phyloP scores from a whole-genome alignment of 805 yeast genomes.

The Ogataea nakhonphanomensis region DNA sequence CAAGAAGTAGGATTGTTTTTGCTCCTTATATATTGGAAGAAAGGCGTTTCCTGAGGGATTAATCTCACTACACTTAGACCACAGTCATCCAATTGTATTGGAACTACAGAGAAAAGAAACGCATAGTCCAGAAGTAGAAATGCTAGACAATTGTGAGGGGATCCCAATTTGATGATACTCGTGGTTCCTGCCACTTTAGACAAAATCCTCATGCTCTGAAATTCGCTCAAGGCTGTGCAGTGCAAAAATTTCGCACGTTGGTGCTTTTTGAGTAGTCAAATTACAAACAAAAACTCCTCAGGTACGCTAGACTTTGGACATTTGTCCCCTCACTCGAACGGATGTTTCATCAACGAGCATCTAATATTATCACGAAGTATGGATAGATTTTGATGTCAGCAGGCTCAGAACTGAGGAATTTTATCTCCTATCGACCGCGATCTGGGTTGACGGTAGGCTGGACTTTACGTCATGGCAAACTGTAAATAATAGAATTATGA shows the following conservation, averaged over 20 bases:
- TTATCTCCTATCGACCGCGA: no score
- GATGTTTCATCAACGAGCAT: no score
- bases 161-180: neutral
- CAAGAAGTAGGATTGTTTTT: neutral
- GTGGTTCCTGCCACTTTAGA: neutral
- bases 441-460: no score
- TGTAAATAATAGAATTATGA: neutral
- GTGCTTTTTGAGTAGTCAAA: no score
- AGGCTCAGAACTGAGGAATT: no score
- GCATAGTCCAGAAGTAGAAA: neutral
- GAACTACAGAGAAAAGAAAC: neutral
- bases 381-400: no score
- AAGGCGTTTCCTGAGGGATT: neutral
- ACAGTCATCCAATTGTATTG: neutral
- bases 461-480: neutral
- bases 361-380: no score
- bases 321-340: no score
- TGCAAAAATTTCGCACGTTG: constrained; percentile 1
- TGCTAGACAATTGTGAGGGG: neutral
- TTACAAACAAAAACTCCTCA: no score
- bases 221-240: constrained; percentile 8
- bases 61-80: neutral
- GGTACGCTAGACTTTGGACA: no score
- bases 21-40: neutral
- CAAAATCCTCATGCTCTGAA: neutral